Base-by-base conservation (phyloP, 2,329 filamentous ascomycete genomes). In the Rhytidhysteron rufulum region DNA sequence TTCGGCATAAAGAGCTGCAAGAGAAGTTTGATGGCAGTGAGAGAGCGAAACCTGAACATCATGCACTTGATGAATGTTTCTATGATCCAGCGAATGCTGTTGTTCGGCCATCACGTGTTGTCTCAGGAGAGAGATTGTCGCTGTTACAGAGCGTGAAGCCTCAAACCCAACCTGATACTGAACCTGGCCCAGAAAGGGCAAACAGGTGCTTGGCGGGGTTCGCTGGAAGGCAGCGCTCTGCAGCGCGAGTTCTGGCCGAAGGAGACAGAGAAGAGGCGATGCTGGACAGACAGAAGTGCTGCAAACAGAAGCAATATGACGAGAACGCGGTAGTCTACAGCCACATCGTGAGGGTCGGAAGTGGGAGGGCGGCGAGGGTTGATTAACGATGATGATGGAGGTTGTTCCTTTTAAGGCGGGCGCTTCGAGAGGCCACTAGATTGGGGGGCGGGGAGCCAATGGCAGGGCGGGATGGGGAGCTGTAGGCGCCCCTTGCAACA, bases 11-110 rank as follows among this genome's bases (percentile, higher is more conserved):
- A 30, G 39, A 33, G 20, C 29, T 42, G 47, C 44, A 40, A 21
- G 39, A 43, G 49, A 47, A 49, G 34, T 44, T 27, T 27, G 40
- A 53, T 54, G 45, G 45, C 42, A 51, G 58, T 55, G 53, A 52
- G 54, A 49, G 56, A 41, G 47, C 39, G 43, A 48, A 53, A 53
- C 47, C 41, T 53, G 31, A 53, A 40, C 32, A 45, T 64, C 42
- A 64, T 64, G 62, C 60, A 39, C 45, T 37, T 41, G 38, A 43
- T 39, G 40, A n/a, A n/a, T n/a, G n/a, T n/a, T n/a, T n/a, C n/a
- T n/a, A n/a, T n/a, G n/a, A n/a, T n/a, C n/a, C n/a, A n/a, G n/a
- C n/a, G n/a, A n/a, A n/a, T n/a, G 20, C 21, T 10, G 35, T 37
- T 30, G 35, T 16, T n/a, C 24, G 20, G 9, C 19, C 34, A 47